A percentile compares a stretch with the other conserved stretches of the same genome.
phyloP scores from a whole-genome alignment of 768 basidiomycete genomes.

The Termitomyces eurrhizus region DNA sequence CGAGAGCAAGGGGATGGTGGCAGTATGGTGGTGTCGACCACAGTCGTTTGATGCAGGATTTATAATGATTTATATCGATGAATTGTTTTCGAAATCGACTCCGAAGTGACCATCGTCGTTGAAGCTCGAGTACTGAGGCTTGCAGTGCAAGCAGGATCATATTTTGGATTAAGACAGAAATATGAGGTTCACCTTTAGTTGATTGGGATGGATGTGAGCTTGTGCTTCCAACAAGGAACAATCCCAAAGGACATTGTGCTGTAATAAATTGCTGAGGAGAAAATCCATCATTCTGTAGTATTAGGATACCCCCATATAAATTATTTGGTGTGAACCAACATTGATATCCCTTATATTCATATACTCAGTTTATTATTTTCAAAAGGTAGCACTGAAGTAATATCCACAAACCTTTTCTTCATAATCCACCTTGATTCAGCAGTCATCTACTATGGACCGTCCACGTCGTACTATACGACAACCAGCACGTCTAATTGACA shows the following conservation, averaged over 20 bases:
- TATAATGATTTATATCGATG: background rate
- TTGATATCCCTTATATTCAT: too few species aligned
- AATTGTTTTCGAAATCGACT: background rate
- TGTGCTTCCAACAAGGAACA: background rate
- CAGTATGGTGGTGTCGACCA: background rate
- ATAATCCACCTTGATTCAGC: background rate
- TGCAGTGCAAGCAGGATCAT: background rate
- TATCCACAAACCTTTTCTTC: background rate
- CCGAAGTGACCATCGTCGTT: background rate
- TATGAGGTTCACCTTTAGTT: background rate
- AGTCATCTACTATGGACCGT: conserved; percentile 13
- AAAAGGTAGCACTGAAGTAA: background rate
- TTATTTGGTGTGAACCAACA: too few species aligned
- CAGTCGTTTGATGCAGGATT: background rate
- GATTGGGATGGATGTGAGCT: background rate
- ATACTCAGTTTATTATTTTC: too few species aligned
- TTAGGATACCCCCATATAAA: too few species aligned
- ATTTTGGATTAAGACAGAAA: background rate
- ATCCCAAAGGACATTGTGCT: too few species aligned
- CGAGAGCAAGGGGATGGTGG: background rate
- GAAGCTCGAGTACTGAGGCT: background rate
- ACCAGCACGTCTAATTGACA: conserved; percentile 7
- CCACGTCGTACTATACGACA: conserved; percentile 16
- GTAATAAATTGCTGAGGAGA: too few species aligned
- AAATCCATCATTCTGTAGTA: too few species aligned